phyloP scores from a whole-genome alignment of 257 asterid species.

The Petunia axillaris region DNA sequence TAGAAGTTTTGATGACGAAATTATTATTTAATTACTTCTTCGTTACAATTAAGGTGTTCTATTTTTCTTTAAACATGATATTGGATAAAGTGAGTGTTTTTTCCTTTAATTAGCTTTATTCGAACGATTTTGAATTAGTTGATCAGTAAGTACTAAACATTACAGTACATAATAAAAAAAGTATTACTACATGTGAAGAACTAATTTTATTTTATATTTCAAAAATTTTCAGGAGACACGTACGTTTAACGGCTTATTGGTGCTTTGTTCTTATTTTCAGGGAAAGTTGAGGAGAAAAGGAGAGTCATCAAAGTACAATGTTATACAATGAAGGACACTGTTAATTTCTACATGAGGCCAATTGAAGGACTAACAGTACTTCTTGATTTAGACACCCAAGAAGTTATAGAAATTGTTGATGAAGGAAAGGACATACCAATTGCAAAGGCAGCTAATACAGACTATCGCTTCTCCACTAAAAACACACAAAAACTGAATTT shows the following conservation, averaged over 20 bases:
- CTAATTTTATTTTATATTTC: no score
- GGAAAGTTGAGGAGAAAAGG: conserved; percentile 69
- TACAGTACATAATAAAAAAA: no score
- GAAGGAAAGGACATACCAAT: conserved; percentile 74
- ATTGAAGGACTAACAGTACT: conserved; percentile 90
- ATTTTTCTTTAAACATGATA: not conserved
- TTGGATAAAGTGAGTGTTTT: no score
- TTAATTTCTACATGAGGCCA: conserved; percentile 97
- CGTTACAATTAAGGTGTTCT: not conserved
- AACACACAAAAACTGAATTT: conserved; percentile 51
- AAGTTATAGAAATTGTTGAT: conserved; percentile 64
- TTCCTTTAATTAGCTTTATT: no score
- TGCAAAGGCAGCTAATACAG: conserved; percentile 80
- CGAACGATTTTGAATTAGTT: no score
- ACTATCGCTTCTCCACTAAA: conserved; percentile 70
- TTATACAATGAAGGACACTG: conserved; percentile 75
- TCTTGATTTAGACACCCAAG: conserved; percentile 70
- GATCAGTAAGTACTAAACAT: no score
- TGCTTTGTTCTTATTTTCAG: conserved; percentile 30
- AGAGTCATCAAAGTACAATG: conserved; percentile 85
- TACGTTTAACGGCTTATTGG: no score
- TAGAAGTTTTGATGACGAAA: not conserved
- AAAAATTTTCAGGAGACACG: no score
- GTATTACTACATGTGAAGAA: no score
- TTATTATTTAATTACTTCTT: not conserved